phyloP scores from a whole-genome alignment of 2,329 filamentous ascomycete genomes.

The Nannizzia gypsea region DNA sequence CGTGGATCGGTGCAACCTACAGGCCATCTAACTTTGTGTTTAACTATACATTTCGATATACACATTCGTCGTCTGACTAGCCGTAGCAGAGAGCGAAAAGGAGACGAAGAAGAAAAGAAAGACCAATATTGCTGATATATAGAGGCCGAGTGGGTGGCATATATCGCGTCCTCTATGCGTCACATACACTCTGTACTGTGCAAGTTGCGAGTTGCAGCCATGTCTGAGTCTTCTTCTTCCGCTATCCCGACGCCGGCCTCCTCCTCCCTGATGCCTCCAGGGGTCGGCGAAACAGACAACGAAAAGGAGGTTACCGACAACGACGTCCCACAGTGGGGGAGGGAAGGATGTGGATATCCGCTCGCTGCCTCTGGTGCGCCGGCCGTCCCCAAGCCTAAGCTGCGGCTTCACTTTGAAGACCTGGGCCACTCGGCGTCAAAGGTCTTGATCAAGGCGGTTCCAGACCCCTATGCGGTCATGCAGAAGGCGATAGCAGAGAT shows the following conservation, averaged over 20 bases:
- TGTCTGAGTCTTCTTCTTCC: conserved; percentile 1
- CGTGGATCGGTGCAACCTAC: background rate
- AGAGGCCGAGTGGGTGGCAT: background rate
- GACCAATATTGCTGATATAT: background rate
- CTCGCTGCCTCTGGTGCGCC: background rate
- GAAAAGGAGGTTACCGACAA: background rate
- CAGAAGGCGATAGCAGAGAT: conserved; percentile 54
- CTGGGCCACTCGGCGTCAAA: conserved; percentile 41
- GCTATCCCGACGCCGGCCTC: background rate
- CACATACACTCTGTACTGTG: background rate
- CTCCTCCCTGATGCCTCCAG: background rate
- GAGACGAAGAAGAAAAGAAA: background rate
- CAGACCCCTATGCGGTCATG: conserved; percentile 49
- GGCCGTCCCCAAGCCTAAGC: conserved; percentile 21
- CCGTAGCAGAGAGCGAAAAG: background rate
- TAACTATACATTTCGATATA: background rate
- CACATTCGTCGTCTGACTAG: background rate
- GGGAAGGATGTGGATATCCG: background rate
- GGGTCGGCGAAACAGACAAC: background rate
- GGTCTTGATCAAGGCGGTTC: conserved; percentile 56
- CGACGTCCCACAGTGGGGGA: background rate
- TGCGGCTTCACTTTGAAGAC: conserved; percentile 26
- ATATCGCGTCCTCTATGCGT: background rate
- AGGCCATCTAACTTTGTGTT: background rate
- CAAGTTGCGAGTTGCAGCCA: background rate